Percentiles rank a stretch among this genome's conserved stretches.
phyloP scores from a whole-genome alignment of 768 basidiomycete species.

The Tylopilus sp. region DNA sequence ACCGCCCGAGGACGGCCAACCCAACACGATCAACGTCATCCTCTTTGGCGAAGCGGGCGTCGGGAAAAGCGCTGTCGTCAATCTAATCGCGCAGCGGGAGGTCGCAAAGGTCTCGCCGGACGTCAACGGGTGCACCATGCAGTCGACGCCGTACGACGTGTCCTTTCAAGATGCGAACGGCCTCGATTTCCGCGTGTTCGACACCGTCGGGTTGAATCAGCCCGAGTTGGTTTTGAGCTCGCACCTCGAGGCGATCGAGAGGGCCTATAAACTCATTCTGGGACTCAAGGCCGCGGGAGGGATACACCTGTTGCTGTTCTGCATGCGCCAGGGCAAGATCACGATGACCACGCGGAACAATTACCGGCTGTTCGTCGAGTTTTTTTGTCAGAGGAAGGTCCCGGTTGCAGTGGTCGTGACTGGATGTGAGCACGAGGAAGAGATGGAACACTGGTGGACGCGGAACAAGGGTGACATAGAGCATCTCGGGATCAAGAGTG shows the following conservation, averaged over 20 bases:
- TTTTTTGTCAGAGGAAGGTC: not conserved
- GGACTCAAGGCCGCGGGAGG: not conserved
- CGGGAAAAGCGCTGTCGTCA: slow-evolving; percentile 2
- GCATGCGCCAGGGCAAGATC: not conserved
- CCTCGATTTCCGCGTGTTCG: not conserved
- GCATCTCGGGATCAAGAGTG: not conserved
- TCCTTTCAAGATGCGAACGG: not conserved
- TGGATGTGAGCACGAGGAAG: not conserved
- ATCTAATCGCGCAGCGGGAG: not conserved
- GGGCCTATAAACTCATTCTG: not conserved
- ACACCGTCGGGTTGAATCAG: not conserved
- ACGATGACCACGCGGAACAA: not conserved
- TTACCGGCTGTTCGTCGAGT: not conserved
- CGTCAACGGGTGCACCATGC: not conserved
- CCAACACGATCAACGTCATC: not conserved
- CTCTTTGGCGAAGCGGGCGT: slow-evolving; percentile 1
- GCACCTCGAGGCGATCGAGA: not conserved
- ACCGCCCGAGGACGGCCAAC: not conserved
- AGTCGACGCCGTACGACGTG: not conserved
- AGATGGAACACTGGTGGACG: not conserved
- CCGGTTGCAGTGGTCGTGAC: not conserved
- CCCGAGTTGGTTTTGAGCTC: not conserved
- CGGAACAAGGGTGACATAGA: not conserved
- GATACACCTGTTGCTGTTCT: not conserved
- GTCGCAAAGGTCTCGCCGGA: not conserved